Evolutionary conservation across 2,329 filamentous ascomycete species (phyloP), one percentile per base, ranked within the genome.

Genomic region (Aspergillus arachidicola): DNA sequence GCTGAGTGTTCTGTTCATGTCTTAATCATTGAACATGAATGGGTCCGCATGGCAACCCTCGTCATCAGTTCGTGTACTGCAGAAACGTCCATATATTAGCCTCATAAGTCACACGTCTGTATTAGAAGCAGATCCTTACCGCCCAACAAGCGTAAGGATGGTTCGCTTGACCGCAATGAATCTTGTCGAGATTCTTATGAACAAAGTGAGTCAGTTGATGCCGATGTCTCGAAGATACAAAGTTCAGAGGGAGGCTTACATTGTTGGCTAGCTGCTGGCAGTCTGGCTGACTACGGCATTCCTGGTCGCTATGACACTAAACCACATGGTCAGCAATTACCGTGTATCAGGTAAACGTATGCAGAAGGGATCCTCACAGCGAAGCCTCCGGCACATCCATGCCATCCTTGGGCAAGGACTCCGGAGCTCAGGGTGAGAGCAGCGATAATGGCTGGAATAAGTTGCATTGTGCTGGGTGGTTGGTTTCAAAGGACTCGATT

Each of bases 191-290:
- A 4, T 48, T 23, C 45, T 48, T 48, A 10, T 28, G 23, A 48
- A 3, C 3, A 7, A 14, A 19, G 0, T 7, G 26, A 14, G 45
- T 28, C 14, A 48, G 45, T 26, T 9, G 12, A 26, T 48, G n/a
- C 45, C 6, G 16, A 26, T 26, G 23, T 23, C 11, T 28, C 6
- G 3, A 23, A 14, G 7, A 26, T 26, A 23, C 23, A 16, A 16
- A 6, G 5, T 16, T 0, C 36, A 0, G 3, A 16, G 0, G 0
- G 3, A 2, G 26, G 14, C 45, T 26, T 48, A 48, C 45, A 23
- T 14, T 3, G 14, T 26, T 0, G 1, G 45, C 45, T 16, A 7
- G 3, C 21, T 23, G 5, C 23, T 28, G 10, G 45, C 45, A 48
- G 6, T 48, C 45, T 26, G 0, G 6, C 12, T 19, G 23, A 14